Conservation (phyloP, 2,329 filamentous ascomycete genomes). For the Aspergillus costaricaensis region DNA sequence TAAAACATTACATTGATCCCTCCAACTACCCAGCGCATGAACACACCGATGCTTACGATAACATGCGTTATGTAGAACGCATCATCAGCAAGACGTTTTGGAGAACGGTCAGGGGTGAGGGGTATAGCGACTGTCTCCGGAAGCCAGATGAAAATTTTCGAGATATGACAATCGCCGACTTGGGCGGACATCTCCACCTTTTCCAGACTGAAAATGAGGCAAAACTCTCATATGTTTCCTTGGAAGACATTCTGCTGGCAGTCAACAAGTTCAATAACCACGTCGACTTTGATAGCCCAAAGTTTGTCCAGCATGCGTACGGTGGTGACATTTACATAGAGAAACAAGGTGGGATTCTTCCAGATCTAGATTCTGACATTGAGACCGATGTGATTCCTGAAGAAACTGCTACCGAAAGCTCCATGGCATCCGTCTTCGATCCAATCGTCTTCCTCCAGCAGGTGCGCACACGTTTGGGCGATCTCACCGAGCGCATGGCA, state of each 20-base stretch:
- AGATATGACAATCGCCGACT: slow-evolving; percentile 9
- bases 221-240: neutral
- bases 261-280: neutral
- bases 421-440: slow-evolving; percentile 13
- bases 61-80: slow-evolving; percentile 15
- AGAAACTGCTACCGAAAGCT: neutral
- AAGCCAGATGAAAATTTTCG: neutral
- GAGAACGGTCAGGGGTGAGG: slow-evolving; percentile 5
- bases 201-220: slow-evolving; percentile 15
- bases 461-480: slow-evolving; percentile 20
- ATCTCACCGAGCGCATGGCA: slow-evolving; percentile 23
- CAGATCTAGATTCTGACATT: neutral
- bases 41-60: slow-evolving; percentile 6
- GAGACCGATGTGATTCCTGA: neutral
- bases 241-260: neutral
- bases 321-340: neutral
- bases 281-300: neutral
- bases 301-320: neutral
- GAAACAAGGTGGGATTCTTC: neutral
- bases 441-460: slow-evolving; percentile 21
- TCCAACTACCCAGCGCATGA: slow-evolving; percentile 9
- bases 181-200: slow-evolving; percentile 11
- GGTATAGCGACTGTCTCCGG: neutral
- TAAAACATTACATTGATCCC: neutral
- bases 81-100: slow-evolving; percentile 21